Evolutionary conservation across 805 yeast genomes (phyloP).

Genomic region (Ogataea siamensis): DNA sequence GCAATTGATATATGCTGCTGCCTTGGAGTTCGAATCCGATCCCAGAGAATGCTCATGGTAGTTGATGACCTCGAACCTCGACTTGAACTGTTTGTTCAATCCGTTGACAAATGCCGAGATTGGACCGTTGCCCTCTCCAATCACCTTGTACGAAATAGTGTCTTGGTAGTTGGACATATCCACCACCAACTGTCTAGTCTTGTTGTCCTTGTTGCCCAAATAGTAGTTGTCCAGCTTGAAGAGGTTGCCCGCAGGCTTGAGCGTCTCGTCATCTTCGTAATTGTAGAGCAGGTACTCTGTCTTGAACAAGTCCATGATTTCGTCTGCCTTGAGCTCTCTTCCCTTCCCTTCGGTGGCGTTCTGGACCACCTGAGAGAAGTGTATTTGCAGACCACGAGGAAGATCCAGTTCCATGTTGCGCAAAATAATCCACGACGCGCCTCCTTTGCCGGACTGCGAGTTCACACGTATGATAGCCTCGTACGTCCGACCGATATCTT

Average conservation of each 20-base stretch:
- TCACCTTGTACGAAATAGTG: slow-evolving; percentile 30
- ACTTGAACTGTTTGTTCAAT: slow-evolving; percentile 45
- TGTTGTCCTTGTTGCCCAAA: slow-evolving; percentile 35
- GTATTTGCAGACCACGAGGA: slow-evolving; percentile 78
- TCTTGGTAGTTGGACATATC: slow-evolving; percentile 46
- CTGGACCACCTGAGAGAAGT: slow-evolving; percentile 72
- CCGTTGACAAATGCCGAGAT: slow-evolving; percentile 73
- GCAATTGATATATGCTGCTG: slow-evolving; percentile 66
- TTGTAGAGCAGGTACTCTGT: slow-evolving; percentile 48
- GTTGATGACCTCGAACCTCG: slow-evolving; percentile 57
- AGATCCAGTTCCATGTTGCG: slow-evolving; percentile 73
- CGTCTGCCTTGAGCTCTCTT: slow-evolving; percentile 64
- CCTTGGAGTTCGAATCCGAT: slow-evolving; percentile 64
- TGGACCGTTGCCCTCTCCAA: slow-evolving; percentile 80
- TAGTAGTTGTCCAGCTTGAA: slow-evolving; percentile 29
- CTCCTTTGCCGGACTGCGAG: slow-evolving; percentile 87
- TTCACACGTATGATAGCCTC: slow-evolving; percentile 90
- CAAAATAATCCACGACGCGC: slow-evolving; percentile 84
- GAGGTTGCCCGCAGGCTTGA: slow-evolving; percentile 19
- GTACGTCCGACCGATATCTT: slow-evolving; percentile 83
- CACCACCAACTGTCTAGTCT: slow-evolving; percentile 45
- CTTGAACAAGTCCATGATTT: slow-evolving; percentile 65
- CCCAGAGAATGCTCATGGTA: slow-evolving; percentile 84
- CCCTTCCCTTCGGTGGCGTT: slow-evolving; percentile 65
- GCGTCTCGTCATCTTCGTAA: slow-evolving; percentile 28